Evolutionary conservation across 2,329 filamentous ascomycete genomes (phyloP).

Genomic region (Nigrospora oryzae): DNA sequence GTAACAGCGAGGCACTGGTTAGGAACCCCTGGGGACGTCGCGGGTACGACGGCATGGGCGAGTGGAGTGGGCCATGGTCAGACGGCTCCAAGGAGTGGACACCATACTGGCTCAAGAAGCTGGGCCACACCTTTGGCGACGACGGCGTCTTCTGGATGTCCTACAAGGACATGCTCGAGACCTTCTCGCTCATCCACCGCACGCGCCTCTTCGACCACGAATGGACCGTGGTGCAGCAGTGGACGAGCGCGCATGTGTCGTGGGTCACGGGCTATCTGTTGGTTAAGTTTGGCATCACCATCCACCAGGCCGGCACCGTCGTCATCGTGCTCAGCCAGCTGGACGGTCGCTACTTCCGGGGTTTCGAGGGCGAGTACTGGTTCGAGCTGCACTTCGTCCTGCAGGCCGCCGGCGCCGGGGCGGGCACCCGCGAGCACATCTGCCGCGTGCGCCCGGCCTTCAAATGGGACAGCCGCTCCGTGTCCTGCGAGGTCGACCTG

Average conservation of each 20-base stretch:
- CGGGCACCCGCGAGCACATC: slow-evolving; percentile 17
- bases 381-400: slow-evolving; percentile 35
- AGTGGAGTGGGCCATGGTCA: slow-evolving; percentile 67
- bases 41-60: slow-evolving; percentile 28
- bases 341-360: slow-evolving; percentile 35
- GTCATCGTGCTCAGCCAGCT: slow-evolving; percentile 36
- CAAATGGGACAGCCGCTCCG: slow-evolving; percentile 46
- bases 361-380: slow-evolving; percentile 33
- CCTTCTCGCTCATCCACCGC: slow-evolving; percentile 33
- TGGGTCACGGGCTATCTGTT: slow-evolving; percentile 36
- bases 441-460: slow-evolving; percentile 23
- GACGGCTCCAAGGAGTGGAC: slow-evolving; percentile 71
- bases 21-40: slow-evolving; percentile 67
- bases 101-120: slow-evolving; percentile 58
- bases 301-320: slow-evolving; percentile 30
- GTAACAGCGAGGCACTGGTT: background rate
- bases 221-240: slow-evolving; percentile 36
- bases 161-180: slow-evolving; percentile 33
- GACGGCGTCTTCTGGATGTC: slow-evolving; percentile 49
- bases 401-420: slow-evolving; percentile 16
- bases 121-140: slow-evolving; percentile 59
- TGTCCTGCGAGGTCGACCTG: slow-evolving; percentile 64
- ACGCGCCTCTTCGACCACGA: slow-evolving; percentile 36
- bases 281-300: slow-evolving; percentile 32
- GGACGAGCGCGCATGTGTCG: slow-evolving; percentile 31